Conservation (phyloP, 2,329 filamentous ascomycete genomes). For the Zelopaecilomyces penicillatus region DNA sequence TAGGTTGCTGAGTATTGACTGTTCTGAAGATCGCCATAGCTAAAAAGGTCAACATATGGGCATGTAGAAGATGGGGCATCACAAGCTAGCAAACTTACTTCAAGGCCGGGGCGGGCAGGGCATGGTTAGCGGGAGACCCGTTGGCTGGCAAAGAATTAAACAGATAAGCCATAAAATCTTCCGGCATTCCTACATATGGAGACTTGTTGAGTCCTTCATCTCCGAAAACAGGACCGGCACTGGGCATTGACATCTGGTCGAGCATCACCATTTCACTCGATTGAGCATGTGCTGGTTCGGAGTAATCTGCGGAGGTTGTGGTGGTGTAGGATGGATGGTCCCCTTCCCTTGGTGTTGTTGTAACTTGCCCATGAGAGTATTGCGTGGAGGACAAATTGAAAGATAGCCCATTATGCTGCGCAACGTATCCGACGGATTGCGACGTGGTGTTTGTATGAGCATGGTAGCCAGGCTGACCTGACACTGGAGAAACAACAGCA, state of each 20-base stretch:
- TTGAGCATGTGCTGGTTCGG: slow-evolving; percentile 36
- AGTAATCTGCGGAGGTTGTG: slow-evolving; percentile 33
- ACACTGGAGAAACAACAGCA: slow-evolving; percentile 44
- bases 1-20: slow-evolving; percentile 37
- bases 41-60: slow-evolving; percentile 16
- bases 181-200: slow-evolving; percentile 72
- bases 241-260: slow-evolving; percentile 54
- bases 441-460: slow-evolving; percentile 37
- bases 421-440: slow-evolving; percentile 44
- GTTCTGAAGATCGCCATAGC: slow-evolving; percentile 43
- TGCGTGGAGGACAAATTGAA: slow-evolving; percentile 57
- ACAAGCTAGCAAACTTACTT: slow-evolving; percentile 33
- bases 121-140: slow-evolving; percentile 30
- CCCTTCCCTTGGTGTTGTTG: slow-evolving; percentile 23
- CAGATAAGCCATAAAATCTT: slow-evolving; percentile 79
- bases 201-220: slow-evolving; percentile 74
- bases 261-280: slow-evolving; percentile 49
- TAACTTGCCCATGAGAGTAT: slow-evolving; percentile 30
- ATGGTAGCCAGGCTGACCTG: slow-evolving; percentile 40
- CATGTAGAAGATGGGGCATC: no score
- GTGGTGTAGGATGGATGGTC: slow-evolving; percentile 27
- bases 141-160: slow-evolving; percentile 48
- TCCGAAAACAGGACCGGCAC: slow-evolving; percentile 79
- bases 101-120: slow-evolving; percentile 33
- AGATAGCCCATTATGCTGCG: slow-evolving; percentile 52